A percentile compares a stretch with the other conserved stretches of the same genome.
Evolutionary conservation across 345 rosid genomes (phyloP).

Genomic region (Xanthoceras sorbifolium): DNA sequence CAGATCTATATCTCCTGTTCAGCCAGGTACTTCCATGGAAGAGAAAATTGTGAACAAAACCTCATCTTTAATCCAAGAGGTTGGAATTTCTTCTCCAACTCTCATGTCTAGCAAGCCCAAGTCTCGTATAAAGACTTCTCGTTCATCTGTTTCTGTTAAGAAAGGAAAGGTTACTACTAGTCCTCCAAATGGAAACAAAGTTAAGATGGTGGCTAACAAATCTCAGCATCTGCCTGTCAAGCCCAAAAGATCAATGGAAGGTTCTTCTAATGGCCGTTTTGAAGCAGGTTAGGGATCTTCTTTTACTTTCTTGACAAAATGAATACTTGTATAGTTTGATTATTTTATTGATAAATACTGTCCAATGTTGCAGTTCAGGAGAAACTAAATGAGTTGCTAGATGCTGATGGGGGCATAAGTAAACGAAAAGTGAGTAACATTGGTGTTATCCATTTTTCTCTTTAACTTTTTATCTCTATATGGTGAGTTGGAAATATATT

Average conservation of each 20-base stretch:
- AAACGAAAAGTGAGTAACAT: slow-evolving; percentile 71
- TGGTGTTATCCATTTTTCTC: slow-evolving; percentile 1
- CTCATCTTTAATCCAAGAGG: slow-evolving; percentile 14
- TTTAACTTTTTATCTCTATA: slow-evolving; percentile 1
- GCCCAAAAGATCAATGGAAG: slow-evolving; percentile 61
- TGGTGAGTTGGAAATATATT: not conserved
- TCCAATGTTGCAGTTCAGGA: slow-evolving; percentile 75
- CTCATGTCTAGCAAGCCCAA: slow-evolving; percentile 43
- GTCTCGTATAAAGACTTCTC: slow-evolving; percentile 56
- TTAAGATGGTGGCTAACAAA: slow-evolving; percentile 51
- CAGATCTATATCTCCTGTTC: slow-evolving; percentile 34
- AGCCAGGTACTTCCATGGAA: slow-evolving; percentile 40
- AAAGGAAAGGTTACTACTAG: slow-evolving; percentile 48
- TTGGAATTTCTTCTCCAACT: slow-evolving; percentile 33
- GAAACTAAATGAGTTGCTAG: slow-evolving; percentile 94
- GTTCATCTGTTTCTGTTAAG: slow-evolving; percentile 49
- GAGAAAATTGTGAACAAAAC: slow-evolving; percentile 36
- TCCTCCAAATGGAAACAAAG: slow-evolving; percentile 50
- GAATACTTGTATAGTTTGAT: not conserved
- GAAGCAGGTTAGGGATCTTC: slow-evolving; percentile 66
- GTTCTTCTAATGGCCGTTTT: slow-evolving; percentile 66
- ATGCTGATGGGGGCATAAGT: slow-evolving; percentile 88
- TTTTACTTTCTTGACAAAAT: not conserved
- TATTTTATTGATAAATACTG: slow-evolving; percentile 2
- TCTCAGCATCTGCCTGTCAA: slow-evolving; percentile 51